Conservation (phyloP, 129 eudicot species). For the Heracleum sosnowskyi region DNA sequence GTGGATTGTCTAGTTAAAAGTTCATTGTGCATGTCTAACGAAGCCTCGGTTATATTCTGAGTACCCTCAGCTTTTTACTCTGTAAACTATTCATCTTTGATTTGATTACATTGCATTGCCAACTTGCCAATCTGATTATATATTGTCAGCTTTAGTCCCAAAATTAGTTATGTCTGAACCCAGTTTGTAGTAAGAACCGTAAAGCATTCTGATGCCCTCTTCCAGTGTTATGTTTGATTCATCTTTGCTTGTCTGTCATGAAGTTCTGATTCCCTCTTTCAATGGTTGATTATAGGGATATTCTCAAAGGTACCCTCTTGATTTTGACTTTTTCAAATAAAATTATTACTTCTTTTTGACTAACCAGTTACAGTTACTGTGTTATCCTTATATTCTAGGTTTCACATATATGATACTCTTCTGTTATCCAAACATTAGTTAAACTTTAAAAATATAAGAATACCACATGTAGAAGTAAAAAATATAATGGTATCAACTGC, state of each 20-base stretch:
- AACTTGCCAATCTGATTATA: constrained; percentile 46
- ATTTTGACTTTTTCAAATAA: too few species aligned
- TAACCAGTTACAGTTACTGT: too few species aligned
- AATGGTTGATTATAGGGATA: too few species aligned
- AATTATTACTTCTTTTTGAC: too few species aligned
- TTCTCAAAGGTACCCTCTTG: too few species aligned
- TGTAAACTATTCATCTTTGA: constrained; percentile 47
- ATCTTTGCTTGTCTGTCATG: constrained; percentile 41
- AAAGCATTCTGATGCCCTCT: constrained; percentile 45
- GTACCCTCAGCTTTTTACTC: constrained; percentile 56
- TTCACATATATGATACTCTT: too few species aligned
- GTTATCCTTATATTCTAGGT: too few species aligned
- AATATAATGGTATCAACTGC: too few species aligned
- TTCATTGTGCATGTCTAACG: constrained; percentile 54
- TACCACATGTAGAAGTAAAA: too few species aligned
- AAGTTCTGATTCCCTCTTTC: constrained; percentile 10
- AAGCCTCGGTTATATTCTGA: constrained; percentile 39
- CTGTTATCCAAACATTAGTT: too few species aligned
- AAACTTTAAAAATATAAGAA: too few species aligned
- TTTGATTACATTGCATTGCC: constrained; percentile 53
- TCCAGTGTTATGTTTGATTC: constrained; percentile 40
- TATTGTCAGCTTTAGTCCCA: constrained; percentile 43
- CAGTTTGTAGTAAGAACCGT: constrained; percentile 45
- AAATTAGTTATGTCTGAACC: constrained; percentile 38
- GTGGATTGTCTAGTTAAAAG: constrained; percentile 51